Evolutionary conservation across 2,329 filamentous ascomycete genomes (phyloP).

Genomic region (Neopestalotiopsis sp.): DNA sequence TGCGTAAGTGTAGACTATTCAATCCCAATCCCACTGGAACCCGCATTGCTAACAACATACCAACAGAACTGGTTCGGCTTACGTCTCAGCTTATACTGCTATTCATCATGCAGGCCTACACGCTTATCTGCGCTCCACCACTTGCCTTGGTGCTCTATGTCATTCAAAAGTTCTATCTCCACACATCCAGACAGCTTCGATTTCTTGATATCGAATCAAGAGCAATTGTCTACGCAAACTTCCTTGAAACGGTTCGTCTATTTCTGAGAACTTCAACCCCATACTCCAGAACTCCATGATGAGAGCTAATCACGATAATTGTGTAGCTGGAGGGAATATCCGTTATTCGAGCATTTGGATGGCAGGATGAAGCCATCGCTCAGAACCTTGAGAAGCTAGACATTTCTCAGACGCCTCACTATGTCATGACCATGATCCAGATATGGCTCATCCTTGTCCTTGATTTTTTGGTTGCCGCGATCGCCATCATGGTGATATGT

Average conservation of each 20-base stretch:
- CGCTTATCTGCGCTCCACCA: neutral
- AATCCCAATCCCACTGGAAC: neutral
- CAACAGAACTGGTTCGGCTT: neutral
- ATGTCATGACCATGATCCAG: conserved; percentile 54
- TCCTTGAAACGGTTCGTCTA: conserved; percentile 13
- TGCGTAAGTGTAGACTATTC: conserved; percentile 6
- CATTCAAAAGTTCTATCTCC: conserved; percentile 15
- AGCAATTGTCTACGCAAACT: conserved; percentile 3
- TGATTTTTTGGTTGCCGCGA: conserved; percentile 49
- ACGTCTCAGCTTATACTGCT: conserved; percentile 8
- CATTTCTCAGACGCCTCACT: conserved; percentile 10
- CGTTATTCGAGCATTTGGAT: neutral
- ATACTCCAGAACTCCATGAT: neutral
- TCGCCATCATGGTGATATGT: conserved; percentile 46
- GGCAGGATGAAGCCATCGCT: conserved; percentile 1
- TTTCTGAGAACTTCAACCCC: neutral
- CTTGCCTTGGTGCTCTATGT: conserved; percentile 7
- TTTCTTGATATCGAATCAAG: conserved; percentile 14
- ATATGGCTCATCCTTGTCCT: conserved; percentile 54
- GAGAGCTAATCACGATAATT: neutral
- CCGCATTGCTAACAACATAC: neutral
- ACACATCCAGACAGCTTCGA: conserved; percentile 17
- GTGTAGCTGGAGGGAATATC: conserved; percentile 10
- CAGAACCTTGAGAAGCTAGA: conserved; percentile 7
- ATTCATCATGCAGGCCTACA: neutral